Percentiles rank a stretch among this genome's conserved stretches.
phyloP scores from a whole-genome alignment of 768 basidiomycete genomes.

The Suillus spraguei region DNA sequence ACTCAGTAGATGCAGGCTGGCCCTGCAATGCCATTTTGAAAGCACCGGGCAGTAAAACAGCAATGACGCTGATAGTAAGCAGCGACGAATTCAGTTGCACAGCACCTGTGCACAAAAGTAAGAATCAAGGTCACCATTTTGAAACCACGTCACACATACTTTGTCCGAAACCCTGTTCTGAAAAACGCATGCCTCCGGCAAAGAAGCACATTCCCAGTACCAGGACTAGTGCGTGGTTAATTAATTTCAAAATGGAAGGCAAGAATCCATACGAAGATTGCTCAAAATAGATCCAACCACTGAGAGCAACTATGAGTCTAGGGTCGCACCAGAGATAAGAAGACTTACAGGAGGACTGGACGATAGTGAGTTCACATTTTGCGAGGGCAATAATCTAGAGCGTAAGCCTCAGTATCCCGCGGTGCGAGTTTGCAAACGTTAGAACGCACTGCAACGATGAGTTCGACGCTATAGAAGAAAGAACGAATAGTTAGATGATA shows the following conservation, averaged over 20 bases:
- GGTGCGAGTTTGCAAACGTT: background rate
- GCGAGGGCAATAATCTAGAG: constrained; percentile 72
- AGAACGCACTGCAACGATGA: constrained; percentile 70
- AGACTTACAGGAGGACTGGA: constrained; percentile 74
- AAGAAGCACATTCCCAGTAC: constrained; percentile 88
- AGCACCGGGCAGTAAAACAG: constrained; percentile 75
- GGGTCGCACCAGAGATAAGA: background rate
- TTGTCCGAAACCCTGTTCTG: constrained; percentile 76
- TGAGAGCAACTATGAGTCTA: constrained; percentile 28
- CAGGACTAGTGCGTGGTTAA: constrained; percentile 52
- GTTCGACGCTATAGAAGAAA: constrained; percentile 42
- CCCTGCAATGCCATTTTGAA: constrained; percentile 62
- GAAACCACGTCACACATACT: constrained; percentile 44
- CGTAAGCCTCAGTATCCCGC: background rate
- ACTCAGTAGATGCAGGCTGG: constrained; percentile 19
- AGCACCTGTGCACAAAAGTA: constrained; percentile 48
- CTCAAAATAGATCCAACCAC: constrained; percentile 85
- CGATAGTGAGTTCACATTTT: constrained; percentile 81
- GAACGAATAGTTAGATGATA: background rate
- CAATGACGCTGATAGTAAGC: constrained; percentile 75
- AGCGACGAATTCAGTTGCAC: constrained; percentile 76
- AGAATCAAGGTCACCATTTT: background rate
- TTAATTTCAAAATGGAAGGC: background rate
- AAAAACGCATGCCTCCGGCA: constrained; percentile 74
- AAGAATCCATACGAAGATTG: constrained; percentile 55